Evolutionary conservation across 495 filamentous ascomycete genomes (phyloP).

Genomic region (Evansstolkia leycettana): DNA sequence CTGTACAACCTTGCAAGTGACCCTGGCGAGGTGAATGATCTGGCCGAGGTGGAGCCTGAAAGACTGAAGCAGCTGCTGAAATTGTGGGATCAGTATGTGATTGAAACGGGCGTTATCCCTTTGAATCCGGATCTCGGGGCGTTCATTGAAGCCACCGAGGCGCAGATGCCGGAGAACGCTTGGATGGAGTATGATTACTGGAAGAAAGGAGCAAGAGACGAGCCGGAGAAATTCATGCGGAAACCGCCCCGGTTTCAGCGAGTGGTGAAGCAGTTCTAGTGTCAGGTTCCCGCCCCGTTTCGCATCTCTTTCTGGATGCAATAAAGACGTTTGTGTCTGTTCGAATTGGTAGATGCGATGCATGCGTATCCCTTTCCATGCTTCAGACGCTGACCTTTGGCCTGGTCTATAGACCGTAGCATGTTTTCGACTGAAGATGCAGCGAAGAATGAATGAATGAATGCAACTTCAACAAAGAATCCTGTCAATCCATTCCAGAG

Average conservation of each 20-base stretch:
- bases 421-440: too few species aligned
- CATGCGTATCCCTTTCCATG: too few species aligned
- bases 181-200: constrained; percentile 64
- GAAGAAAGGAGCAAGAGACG: constrained; percentile 47
- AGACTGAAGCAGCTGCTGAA: constrained; percentile 35
- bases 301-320: too few species aligned
- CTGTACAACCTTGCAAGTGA: constrained; percentile 32
- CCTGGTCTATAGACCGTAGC: too few species aligned
- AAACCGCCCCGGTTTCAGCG: constrained; percentile 39
- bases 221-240: constrained; percentile 41
- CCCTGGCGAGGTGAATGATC: constrained; percentile 43
- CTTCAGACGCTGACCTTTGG: too few species aligned
- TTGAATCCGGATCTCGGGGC: constrained; percentile 28
- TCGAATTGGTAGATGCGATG: too few species aligned
- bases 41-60: constrained; percentile 46
- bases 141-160: constrained; percentile 45
- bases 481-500: too few species aligned
- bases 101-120: constrained; percentile 47
- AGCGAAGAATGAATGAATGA: too few species aligned
- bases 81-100: constrained; percentile 46
- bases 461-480: too few species aligned
- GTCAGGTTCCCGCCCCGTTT: not conserved
- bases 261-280: constrained; percentile 34
- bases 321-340: too few species aligned
- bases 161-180: constrained; percentile 53